Evolutionary conservation across 192 early-diverging fungal genomes (phyloP).

Genomic region (Dissophora ornata): DNA sequence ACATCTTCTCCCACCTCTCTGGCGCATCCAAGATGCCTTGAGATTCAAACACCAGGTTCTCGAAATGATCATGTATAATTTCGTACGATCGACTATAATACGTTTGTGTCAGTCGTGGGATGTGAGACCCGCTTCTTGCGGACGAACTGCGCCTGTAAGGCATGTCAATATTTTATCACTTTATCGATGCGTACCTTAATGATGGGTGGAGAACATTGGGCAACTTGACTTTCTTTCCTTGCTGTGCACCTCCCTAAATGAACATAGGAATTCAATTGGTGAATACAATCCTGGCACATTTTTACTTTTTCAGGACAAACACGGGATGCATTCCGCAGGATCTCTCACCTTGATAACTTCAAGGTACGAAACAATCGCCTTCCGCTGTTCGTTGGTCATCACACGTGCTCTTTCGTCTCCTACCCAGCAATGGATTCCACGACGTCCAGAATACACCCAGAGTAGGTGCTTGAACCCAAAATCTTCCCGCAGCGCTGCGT

Average conservation of each 20-base stretch:
- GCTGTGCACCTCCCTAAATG: slow-evolving; percentile 76
- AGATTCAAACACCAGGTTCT: slow-evolving; percentile 72
- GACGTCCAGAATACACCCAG: slow-evolving; percentile 97
- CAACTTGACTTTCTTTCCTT: slow-evolving; percentile 79
- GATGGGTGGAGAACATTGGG: slow-evolving; percentile 76
- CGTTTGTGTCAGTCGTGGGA: no score
- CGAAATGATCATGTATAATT: slow-evolving; percentile 80
- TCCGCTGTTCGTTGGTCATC: slow-evolving; percentile 80
- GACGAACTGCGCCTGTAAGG: no score
- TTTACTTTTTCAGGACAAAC: no score
- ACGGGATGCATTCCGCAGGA: no score
- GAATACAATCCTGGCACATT: no score
- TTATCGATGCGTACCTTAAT: slow-evolving; percentile 58
- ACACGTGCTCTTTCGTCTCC: slow-evolving; percentile 88
- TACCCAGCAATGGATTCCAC: slow-evolving; percentile 99
- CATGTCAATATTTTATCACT: no score
- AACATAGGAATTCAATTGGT: neutral
- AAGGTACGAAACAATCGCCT: slow-evolving; percentile 86
- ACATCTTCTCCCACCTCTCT: slow-evolving; percentile 79
- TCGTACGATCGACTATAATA: slow-evolving; percentile 66
- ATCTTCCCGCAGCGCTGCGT: slow-evolving; percentile 85
- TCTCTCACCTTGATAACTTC: slow-evolving; percentile 77
- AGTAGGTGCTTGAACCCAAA: slow-evolving; percentile 94
- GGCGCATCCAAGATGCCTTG: slow-evolving; percentile 76
- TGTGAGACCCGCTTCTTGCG: no score